These are phyloP conservation scores for Mycena latifolia DNA, from an alignment of 768 basidiomycete species.

Conservation along the genomic window DNA sequence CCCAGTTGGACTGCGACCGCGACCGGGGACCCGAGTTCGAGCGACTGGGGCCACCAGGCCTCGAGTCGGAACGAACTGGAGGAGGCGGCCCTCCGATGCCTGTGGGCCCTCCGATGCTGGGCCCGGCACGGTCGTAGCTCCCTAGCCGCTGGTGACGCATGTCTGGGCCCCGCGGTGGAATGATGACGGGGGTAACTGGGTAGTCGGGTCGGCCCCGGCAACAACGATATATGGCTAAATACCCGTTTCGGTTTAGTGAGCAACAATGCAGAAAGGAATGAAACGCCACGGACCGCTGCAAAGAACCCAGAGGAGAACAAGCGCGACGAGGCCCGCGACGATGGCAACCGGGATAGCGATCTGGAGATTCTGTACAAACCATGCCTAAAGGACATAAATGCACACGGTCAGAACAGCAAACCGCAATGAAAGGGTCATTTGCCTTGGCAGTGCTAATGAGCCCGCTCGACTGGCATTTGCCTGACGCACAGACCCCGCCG, in stretches of 20 bases:
- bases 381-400: constrained; percentile 58
- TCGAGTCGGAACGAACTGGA: constrained; percentile 3
- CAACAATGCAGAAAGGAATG: background rate
- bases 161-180: constrained; percentile 5
- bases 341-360: constrained; percentile 86
- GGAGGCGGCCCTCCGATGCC: constrained; percentile 12
- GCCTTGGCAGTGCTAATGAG: constrained; percentile 74
- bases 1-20: constrained; percentile 23
- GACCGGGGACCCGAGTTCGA: background rate
- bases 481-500: constrained; percentile 75
- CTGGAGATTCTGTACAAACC: constrained; percentile 82
- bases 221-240: constrained; percentile 28
- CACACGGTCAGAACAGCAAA: constrained; percentile 16
- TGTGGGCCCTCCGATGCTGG: no score
- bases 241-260: background rate
- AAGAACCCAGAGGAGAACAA: constrained; percentile 68
- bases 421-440: constrained; percentile 16
- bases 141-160: constrained; percentile 28
- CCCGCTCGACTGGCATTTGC: constrained; percentile 71
- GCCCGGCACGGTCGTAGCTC: no score
- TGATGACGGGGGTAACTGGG: background rate
- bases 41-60: background rate
- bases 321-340: constrained; percentile 71
- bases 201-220: constrained; percentile 28
- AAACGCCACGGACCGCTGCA: constrained; percentile 52